Conservation (phyloP, 2,329 filamentous ascomycete species). For the Chaetomium strumarium region DNA sequence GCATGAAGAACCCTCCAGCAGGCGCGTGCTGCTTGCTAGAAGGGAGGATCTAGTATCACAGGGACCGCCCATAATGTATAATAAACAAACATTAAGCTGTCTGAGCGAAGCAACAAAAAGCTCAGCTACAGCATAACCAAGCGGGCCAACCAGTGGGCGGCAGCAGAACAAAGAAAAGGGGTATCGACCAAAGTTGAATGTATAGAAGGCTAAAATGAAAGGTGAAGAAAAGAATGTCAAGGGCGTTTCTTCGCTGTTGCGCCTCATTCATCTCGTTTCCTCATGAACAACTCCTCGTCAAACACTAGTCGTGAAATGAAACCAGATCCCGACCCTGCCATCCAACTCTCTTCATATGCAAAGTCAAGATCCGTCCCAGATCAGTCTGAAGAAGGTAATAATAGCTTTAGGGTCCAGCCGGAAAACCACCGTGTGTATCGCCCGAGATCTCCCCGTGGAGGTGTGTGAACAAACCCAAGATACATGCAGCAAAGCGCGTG, state of each 20-base stretch:
- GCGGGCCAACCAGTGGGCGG: background rate
- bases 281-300: conserved; percentile 6
- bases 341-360: conserved; percentile 3
- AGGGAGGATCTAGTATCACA: too few species aligned
- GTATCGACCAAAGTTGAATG: conserved; percentile 15
- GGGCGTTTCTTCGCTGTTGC: background rate
- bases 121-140: background rate
- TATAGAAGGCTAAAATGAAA: conserved; percentile 13
- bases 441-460: conserved; percentile 7
- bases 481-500: background rate
- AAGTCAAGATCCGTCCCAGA: conserved; percentile 18
- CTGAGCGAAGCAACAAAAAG: background rate
- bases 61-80: background rate
- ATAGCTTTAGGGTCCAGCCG: conserved; percentile 16
- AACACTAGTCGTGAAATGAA: conserved; percentile 8
- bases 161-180: conserved; percentile 11
- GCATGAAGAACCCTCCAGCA: too few species aligned
- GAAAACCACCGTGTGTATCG: conserved; percentile 6
- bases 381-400: conserved; percentile 3
- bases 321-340: conserved; percentile 15
- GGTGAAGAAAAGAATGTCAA: background rate
- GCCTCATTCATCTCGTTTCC: conserved; percentile 10
- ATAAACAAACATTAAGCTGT: background rate
- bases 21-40: too few species aligned
- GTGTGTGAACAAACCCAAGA: conserved; percentile 7